A percentile compares a stretch with the other conserved stretches of the same genome.
These are phyloP conservation scores for Fusarium pseudoanthophilum DNA, from an alignment of 2,329 filamentous ascomycete genomes.

Conservation along the genomic window DNA sequence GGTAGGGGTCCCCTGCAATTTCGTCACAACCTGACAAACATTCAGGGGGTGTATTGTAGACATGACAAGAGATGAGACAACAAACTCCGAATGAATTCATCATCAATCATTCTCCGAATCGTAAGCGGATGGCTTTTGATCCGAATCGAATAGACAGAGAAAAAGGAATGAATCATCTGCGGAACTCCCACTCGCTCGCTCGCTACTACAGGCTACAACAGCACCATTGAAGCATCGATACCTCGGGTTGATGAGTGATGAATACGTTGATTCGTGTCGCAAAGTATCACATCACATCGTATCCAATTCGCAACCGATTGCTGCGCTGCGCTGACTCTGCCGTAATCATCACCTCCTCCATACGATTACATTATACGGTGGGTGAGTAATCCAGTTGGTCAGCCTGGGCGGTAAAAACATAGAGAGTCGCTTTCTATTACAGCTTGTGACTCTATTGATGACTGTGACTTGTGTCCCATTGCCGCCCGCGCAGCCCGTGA, in stretches of 20 bases:
- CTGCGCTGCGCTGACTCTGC: constrained; percentile 24
- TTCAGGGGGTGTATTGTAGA: no score
- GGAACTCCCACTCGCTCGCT: background rate
- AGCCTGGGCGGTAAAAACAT: constrained; percentile 10
- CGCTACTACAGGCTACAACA: constrained; percentile 11
- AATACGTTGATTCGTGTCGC: constrained; percentile 29
- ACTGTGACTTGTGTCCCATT: constrained; percentile 29
- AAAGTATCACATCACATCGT: constrained; percentile 7
- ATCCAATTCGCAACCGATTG: constrained; percentile 9
- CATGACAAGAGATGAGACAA: constrained; percentile 1
- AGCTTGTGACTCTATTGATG: constrained; percentile 34
- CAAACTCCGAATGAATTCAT: constrained; percentile 8
- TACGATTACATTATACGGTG: background rate
- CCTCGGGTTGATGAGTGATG: constrained; percentile 18
- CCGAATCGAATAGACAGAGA: background rate
- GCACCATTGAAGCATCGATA: constrained; percentile 23
- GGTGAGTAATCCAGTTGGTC: constrained; percentile 15
- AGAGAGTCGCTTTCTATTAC: background rate
- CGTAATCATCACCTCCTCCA: constrained; percentile 23
- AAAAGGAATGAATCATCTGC: constrained; percentile 21
- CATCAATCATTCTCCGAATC: background rate
- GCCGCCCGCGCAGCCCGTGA: constrained; percentile 26
- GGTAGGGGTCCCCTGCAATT: no score
- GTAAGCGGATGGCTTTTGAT: constrained; percentile 8
- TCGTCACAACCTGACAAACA: no score